Evolutionary conservation across 352 stramenopile genomes (phyloP).

Genomic region (Phytophthora pluvialis): DNA sequence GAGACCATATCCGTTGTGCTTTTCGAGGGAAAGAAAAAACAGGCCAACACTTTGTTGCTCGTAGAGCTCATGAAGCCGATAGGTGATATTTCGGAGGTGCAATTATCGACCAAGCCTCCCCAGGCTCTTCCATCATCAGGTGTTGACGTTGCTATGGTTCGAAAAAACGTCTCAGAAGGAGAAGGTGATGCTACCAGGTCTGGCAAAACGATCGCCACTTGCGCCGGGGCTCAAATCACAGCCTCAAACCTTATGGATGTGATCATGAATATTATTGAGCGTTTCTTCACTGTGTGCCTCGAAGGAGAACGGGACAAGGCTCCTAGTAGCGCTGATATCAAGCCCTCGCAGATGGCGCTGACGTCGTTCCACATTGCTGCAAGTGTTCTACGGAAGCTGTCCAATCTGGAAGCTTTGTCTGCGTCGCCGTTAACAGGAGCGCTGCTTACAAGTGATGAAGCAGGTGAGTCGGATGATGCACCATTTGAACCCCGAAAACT

Average conservation of each 20-base stretch:
- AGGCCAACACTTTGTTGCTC: conserved; percentile 76
- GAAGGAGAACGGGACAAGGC: conserved; percentile 20
- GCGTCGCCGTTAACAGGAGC: conserved; percentile 68
- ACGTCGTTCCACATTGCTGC: conserved; percentile 75
- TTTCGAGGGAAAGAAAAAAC: conserved; percentile 82
- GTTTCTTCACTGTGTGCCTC: conserved; percentile 41
- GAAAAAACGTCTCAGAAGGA: conserved; percentile 19
- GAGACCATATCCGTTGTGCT: conserved; percentile 78
- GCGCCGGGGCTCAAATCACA: conserved; percentile 36
- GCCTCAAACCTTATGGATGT: conserved; percentile 58
- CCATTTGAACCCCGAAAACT: conserved; percentile 61
- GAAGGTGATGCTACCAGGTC: conserved; percentile 8
- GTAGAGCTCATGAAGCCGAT: conserved; percentile 64
- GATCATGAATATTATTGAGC: conserved; percentile 59
- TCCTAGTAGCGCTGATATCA: conserved; percentile 3
- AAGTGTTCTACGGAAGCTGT: conserved; percentile 63
- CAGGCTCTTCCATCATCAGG: neutral
- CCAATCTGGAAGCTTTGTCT: conserved; percentile 72
- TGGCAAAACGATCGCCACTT: conserved; percentile 36
- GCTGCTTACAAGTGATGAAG: conserved; percentile 60
- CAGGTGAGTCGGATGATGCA: conserved; percentile 30
- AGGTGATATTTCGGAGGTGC: conserved; percentile 22
- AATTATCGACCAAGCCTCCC: conserved; percentile 7
- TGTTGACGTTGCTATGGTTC: conserved; percentile 44
- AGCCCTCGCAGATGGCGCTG: conserved; percentile 62